Evolutionary conservation across 768 basidiomycete species (phyloP).

Genomic region (Mycena capillaripes): DNA sequence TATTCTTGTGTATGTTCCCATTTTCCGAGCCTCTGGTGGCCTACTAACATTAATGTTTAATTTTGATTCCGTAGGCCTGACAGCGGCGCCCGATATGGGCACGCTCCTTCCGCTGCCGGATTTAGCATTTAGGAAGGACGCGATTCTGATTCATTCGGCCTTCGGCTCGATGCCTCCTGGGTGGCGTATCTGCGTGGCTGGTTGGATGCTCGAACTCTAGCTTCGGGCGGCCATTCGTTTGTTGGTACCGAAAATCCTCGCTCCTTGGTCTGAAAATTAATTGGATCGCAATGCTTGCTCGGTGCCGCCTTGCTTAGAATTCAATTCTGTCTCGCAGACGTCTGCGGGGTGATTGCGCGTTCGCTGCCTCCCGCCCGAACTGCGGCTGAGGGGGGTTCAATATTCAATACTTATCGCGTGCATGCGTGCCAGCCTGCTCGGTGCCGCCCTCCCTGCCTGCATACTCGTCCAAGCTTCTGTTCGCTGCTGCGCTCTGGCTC

Average conservation of each 20-base stretch:
- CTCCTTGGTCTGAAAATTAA: not conserved
- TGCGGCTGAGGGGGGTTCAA: not conserved
- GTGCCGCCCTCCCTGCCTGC: not conserved
- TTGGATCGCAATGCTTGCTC: not conserved
- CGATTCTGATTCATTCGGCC: not conserved
- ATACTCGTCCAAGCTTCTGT: not conserved
- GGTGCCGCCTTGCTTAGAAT: not conserved
- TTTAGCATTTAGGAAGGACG: not conserved
- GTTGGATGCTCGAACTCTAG: not conserved
- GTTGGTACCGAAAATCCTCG: not conserved
- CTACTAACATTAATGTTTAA: not conserved
- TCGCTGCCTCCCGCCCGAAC: not conserved
- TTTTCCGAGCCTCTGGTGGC: not conserved
- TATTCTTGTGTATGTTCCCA: not conserved
- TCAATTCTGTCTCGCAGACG: not conserved
- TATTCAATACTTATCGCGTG: not conserved
- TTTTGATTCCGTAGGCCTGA: not conserved
- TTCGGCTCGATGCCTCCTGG: not conserved
- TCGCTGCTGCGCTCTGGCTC: not conserved
- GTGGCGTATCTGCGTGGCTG: not conserved
- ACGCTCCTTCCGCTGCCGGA: constrained; percentile 1
- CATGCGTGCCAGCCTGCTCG: no score
- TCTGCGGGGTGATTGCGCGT: no score
- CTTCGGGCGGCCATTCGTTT: not conserved
- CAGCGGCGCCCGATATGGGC: not conserved